phyloP scores from a whole-genome alignment of 2,329 filamentous ascomycete genomes.

The Gnomoniopsis sp. region DNA sequence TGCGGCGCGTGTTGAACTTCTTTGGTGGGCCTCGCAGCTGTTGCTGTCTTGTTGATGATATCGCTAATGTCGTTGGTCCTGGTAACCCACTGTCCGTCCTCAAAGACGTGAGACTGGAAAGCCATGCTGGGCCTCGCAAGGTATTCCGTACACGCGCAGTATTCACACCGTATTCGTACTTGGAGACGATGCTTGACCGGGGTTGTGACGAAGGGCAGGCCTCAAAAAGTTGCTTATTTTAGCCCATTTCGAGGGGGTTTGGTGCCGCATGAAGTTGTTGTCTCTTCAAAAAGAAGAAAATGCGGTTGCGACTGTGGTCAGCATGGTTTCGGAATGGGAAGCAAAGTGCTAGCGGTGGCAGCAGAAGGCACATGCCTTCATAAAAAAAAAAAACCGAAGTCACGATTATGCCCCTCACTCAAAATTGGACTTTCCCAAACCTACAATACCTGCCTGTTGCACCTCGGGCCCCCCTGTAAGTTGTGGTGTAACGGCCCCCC shows the following conservation, averaged over 20 bases:
- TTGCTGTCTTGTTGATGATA: constrained; percentile 36
- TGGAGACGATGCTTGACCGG: constrained; percentile 21
- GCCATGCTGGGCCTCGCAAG: constrained; percentile 33
- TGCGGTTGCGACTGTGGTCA: not conserved
- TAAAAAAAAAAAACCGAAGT: not conserved
- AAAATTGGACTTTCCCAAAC: not conserved
- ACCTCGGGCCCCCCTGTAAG: not conserved
- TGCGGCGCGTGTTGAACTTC: constrained; percentile 41
- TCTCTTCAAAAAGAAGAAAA: not conserved
- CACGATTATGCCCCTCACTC: not conserved
- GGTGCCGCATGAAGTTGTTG: not conserved
- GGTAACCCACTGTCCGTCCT: constrained; percentile 56
- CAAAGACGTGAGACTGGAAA: constrained; percentile 52
- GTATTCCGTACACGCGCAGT: not conserved
- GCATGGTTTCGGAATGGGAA: not conserved
- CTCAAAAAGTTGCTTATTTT: not conserved
- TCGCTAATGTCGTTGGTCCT: constrained; percentile 45
- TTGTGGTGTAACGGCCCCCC: not conserved
- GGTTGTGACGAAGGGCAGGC: not conserved
- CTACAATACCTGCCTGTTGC: not conserved
- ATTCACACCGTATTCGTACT: not conserved
- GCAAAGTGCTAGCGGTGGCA: not conserved
- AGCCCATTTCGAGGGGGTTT: not conserved
- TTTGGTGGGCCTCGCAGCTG: constrained; percentile 29
- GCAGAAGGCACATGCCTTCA: not conserved